These are phyloP conservation scores for Astrothelium subdiscretum DNA, from an alignment of 495 filamentous ascomycete genomes.

Conservation along the genomic window DNA sequence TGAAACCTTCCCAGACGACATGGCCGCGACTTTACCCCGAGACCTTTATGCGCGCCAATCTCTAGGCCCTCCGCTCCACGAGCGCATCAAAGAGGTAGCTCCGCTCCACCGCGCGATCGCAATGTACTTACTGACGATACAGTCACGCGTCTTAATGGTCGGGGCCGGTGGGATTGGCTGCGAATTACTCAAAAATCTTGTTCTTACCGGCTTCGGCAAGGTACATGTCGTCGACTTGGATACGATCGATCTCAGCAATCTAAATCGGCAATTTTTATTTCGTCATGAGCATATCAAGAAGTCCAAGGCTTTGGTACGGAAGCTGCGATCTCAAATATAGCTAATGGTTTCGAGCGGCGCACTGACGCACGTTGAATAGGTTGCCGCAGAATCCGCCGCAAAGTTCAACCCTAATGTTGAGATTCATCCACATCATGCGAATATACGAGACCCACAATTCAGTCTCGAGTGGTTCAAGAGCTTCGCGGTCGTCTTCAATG, in stretches of 20 bases:
- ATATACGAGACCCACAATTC: constrained; percentile 91
- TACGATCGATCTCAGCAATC: constrained; percentile 93
- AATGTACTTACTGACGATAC: not conserved
- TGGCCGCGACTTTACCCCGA: constrained; percentile 19
- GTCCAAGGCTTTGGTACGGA: constrained; percentile 76
- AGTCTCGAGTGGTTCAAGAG: constrained; percentile 76
- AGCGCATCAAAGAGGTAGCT: constrained; percentile 54
- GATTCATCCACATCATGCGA: constrained; percentile 83
- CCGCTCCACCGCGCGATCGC: not conserved
- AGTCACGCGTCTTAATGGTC: constrained; percentile 69
- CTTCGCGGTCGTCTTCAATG: constrained; percentile 89
- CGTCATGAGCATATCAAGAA: constrained; percentile 96
- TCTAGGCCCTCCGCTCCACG: constrained; percentile 49
- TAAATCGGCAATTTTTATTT: constrained; percentile 98
- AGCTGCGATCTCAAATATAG: not conserved
- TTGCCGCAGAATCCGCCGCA: constrained; percentile 84
- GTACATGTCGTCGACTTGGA: constrained; percentile 95
- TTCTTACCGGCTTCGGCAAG: constrained; percentile 85
- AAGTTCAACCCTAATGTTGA: constrained; percentile 85
- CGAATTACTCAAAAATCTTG: constrained; percentile 94
- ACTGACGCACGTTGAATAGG: constrained; percentile 36
- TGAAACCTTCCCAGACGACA: constrained; percentile 7
- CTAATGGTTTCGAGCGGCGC: not conserved
- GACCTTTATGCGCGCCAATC: constrained; percentile 41
- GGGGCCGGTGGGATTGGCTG: constrained; percentile 96